Evolutionary conservation across 768 basidiomycete genomes (phyloP), one percentile per base, ranked within the genome.

Genomic region (Boletus patriciae): DNA sequence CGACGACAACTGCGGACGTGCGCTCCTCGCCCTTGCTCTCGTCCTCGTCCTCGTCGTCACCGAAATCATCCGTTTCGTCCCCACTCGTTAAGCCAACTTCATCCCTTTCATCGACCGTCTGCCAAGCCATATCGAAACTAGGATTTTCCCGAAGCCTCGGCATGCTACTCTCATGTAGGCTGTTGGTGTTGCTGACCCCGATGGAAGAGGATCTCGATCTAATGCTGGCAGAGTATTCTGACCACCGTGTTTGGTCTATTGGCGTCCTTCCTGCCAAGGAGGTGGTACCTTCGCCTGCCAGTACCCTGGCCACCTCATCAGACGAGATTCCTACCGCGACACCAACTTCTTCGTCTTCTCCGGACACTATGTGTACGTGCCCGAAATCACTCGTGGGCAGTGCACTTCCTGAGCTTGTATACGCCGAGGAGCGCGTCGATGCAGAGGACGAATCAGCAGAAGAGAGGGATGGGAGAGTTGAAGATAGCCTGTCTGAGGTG

Each of bases 111-210:
- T 88, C 87, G 10, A 87, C 83, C 1, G 81, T 70, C 65, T 85
- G 85, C 90, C 90, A 92, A 44, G 79, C 82, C 71, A 85, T 77
- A 66, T 92, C 90, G 68, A 86, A 88, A 67, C 86, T 88, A n/a
- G 83, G 82, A 64, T 86, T 85, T 62, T 84, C 81, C 19, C 80
- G 78, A 43, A 86, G 74, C 25, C 74, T 77, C 7, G 81, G 80
- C 15, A 75, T 50, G 60, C 60, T 67, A 54, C 60, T 62, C 37
- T 85, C 83, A 37, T 79, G 76, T 19, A 65, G 56, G 50, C 67
- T 67, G 48, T 76, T 77, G 64, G 64, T 71, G 68, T 73, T 74
- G 62, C 64, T 76, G 65, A 82, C 79, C 19, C 78, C 83, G 47
- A 85, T 72, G 21, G 87, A 88, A 18, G 88, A 88, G 3, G 88